Evolutionary conservation across 73 alveolate genomes (phyloP).

Genomic region (Paramecium sexaurelia): DNA sequence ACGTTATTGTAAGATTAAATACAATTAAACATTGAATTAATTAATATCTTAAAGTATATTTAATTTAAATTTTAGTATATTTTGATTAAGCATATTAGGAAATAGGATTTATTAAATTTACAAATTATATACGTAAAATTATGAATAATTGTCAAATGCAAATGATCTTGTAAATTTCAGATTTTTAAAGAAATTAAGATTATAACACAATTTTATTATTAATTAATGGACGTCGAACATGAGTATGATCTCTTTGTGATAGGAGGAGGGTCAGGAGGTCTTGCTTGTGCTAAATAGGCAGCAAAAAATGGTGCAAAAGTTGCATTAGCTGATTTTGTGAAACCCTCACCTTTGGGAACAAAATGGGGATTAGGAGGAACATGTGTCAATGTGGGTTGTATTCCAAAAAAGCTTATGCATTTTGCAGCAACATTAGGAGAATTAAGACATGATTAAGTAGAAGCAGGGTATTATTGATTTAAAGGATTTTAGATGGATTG

Average conservation of each 20-base stretch:
- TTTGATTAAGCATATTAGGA: too few relatives aligned
- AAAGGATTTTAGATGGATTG: slow-evolving; percentile 60
- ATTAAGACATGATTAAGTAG: slow-evolving; percentile 74
- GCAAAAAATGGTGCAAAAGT: slow-evolving; percentile 90
- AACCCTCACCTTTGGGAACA: slow-evolving; percentile 96
- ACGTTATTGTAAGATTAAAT: background rate
- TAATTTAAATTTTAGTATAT: too few relatives aligned
- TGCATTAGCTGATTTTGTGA: slow-evolving; percentile 97
- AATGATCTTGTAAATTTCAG: background rate
- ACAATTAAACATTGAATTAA: too few relatives aligned
- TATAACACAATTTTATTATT: background rate
- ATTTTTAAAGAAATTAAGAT: background rate
- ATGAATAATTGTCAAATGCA: background rate
- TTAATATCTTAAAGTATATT: too few relatives aligned
- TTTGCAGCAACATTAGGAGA: slow-evolving; percentile 95
- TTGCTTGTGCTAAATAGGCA: slow-evolving; percentile 98
- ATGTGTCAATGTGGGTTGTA: slow-evolving; percentile 99
- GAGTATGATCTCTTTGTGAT: slow-evolving; percentile 91
- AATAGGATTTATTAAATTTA: background rate
- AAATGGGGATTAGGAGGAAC: slow-evolving; percentile 98
- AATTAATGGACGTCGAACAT: slow-evolving; percentile 67
- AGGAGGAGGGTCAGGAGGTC: slow-evolving; percentile 99
- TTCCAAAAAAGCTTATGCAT: slow-evolving; percentile 99
- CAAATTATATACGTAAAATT: background rate
- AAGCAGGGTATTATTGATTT: slow-evolving; percentile 74